Evolutionary conservation across 2,329 filamentous ascomycete species (phyloP).

Genomic region (Didymella keratinophila): DNA sequence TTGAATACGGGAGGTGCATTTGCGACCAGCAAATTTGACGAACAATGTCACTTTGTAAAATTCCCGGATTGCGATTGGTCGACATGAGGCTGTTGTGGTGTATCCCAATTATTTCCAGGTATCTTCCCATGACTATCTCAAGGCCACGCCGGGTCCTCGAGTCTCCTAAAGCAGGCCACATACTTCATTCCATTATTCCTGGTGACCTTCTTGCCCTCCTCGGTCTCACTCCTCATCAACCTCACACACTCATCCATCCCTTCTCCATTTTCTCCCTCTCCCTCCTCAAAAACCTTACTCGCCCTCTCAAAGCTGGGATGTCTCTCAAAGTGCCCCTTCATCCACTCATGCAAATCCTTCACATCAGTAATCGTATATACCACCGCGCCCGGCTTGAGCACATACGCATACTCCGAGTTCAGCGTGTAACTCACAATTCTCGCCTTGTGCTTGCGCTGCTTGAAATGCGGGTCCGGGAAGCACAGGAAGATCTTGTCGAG

Average conservation of each 20-base stretch:
- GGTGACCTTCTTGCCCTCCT: constrained; percentile 96
- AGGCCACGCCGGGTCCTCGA: constrained; percentile 84
- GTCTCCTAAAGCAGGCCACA: constrained; percentile 84
- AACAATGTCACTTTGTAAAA: neutral
- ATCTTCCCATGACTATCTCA: constrained; percentile 56
- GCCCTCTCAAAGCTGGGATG: constrained; percentile 83
- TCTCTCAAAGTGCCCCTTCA: constrained; percentile 82
- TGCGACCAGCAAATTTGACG: neutral
- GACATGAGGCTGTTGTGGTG: too few species aligned
- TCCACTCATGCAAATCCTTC: constrained; percentile 91
- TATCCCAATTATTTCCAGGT: neutral
- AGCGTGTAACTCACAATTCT: constrained; percentile 89
- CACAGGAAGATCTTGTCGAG: constrained; percentile 94
- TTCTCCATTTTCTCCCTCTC: constrained; percentile 72
- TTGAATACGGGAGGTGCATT: neutral
- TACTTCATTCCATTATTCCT: constrained; percentile 91
- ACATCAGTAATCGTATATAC: constrained; percentile 98
- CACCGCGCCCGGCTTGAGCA: constrained; percentile 80
- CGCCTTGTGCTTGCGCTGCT: constrained; percentile 95
- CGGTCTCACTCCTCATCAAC: constrained; percentile 83
- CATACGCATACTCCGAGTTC: constrained; percentile 93
- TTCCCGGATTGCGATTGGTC: too few species aligned
- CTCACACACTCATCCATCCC: constrained; percentile 74
- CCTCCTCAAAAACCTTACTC: constrained; percentile 58
- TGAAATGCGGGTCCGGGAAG: constrained; percentile 98